Evolutionary conservation across 2,329 filamentous ascomycete genomes (phyloP), one percentile per base, ranked within the genome.

Genomic region (Scedosporium apiospermum): DNA sequence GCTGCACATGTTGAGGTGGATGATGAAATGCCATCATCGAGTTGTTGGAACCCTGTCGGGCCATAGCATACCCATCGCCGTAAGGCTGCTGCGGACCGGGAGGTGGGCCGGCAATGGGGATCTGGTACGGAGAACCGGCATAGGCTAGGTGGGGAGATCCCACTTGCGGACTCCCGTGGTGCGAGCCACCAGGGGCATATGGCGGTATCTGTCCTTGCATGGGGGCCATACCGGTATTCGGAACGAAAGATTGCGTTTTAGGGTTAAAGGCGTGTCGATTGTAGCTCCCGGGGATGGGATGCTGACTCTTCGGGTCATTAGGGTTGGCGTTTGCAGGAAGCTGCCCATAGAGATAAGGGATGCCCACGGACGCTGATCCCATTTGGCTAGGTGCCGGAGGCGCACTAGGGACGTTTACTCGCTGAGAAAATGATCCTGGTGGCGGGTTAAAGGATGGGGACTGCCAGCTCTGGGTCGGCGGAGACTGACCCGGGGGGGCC

Each of bases 241-340:
- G 93, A 26, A 96, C 85, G 73, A 98, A 97, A 0, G 93, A 90
- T 70, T 96, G 90, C 16, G 90, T 97, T 76, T 96, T 93, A 0
- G 93, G 93, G 71, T 97, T 97, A 77, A 98, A 97, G 12, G 89
- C 86, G 68, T 91, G 90, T 63, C 92, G 83, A 70, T 89, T 91
- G 67, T 85, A 96, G 74, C 88, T 95, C 42, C 91, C 91, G 14
- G 91, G 90, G 63, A 96, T 86, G 5, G 91, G 90, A 71, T 96
- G 91, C 70, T 64, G 64, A 44, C 60, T 59, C 73, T 89, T 87
- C 7, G 87, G 84, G 68, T 89, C 89, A 65, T 89, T 82, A 27
- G 90, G 86, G 58, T 87, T 87, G 60, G 82, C 80, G 65, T 89
- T 85, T 18, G 80, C 84, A 3, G 90, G 89, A 57, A 93, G 80